These are phyloP conservation scores for Prunus yedoensis DNA, from an alignment of 331 rosid species.

Conservation along the genomic window DNA sequence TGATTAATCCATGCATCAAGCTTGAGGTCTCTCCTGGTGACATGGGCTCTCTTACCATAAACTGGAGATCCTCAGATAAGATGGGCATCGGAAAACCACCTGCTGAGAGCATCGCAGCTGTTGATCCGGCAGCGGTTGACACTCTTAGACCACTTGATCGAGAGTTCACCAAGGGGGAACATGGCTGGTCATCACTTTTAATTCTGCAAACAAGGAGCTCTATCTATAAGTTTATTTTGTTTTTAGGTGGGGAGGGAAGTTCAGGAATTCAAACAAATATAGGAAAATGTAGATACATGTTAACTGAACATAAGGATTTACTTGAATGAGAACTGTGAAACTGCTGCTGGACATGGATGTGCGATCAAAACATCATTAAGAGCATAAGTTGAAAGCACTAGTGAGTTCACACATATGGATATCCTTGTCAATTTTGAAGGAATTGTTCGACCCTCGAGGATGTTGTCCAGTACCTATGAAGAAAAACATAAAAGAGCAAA, in stretches of 20 bases:
- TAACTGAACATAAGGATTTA: constrained; percentile 21
- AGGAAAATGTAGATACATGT: too few relatives aligned
- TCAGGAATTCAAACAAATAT: background rate
- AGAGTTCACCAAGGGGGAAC: constrained; percentile 52
- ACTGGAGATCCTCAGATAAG: constrained; percentile 73
- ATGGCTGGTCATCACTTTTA: constrained; percentile 39
- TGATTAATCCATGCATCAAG: constrained; percentile 60
- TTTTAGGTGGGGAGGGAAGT: background rate
- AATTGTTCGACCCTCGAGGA: constrained; percentile 47
- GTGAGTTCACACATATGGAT: constrained; percentile 48
- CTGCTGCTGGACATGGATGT: constrained; percentile 87
- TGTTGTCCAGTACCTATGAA: constrained; percentile 58
- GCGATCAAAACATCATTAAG: constrained; percentile 82
- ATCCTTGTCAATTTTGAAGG: constrained; percentile 73
- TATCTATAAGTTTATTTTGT: background rate
- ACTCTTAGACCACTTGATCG: constrained; percentile 93
- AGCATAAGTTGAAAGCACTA: constrained; percentile 55
- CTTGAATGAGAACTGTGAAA: constrained; percentile 80
- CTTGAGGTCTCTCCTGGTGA: constrained; percentile 39
- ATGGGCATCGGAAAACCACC: constrained; percentile 80
- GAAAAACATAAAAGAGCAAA: constrained; percentile 14
- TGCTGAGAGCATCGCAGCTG: constrained; percentile 93
- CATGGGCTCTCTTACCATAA: constrained; percentile 90
- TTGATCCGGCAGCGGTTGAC: constrained; percentile 90
- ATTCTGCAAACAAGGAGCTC: constrained; percentile 51